A percentile compares a stretch with the other conserved stretches of the same genome.
These are phyloP conservation scores for Chalciporus sphaerocephalus DNA, from an alignment of 768 basidiomycete species.

Conservation along the genomic window DNA sequence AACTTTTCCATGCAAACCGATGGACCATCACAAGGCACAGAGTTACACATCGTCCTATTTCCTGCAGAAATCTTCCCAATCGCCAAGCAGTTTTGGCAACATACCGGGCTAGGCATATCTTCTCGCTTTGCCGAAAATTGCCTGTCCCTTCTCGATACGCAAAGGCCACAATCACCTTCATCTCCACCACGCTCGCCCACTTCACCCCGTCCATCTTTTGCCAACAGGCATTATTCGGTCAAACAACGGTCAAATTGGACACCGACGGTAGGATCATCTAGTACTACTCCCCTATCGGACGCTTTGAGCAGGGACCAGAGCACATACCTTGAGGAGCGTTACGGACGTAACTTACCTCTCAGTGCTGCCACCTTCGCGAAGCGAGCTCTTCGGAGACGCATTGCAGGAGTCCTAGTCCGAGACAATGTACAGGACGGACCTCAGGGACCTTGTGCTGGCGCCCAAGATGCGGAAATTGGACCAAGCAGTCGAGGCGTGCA, in stretches of 20 bases:
- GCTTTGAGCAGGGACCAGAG: slow-evolving; percentile 57
- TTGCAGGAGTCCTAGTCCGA: slow-evolving; percentile 77
- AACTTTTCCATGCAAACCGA: slow-evolving; percentile 14
- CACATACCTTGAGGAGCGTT: slow-evolving; percentile 88
- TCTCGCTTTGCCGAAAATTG: slow-evolving; percentile 84
- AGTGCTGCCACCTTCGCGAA: slow-evolving; percentile 77
- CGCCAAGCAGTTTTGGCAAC: slow-evolving; percentile 96
- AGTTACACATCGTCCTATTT: slow-evolving; percentile 83
- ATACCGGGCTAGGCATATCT: slow-evolving; percentile 85
- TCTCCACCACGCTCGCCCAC: slow-evolving; percentile 24
- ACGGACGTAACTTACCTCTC: slow-evolving; percentile 83
- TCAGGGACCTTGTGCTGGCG: slow-evolving; percentile 40
- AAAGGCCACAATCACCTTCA: slow-evolving; percentile 20
- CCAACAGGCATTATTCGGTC: slow-evolving; percentile 56
- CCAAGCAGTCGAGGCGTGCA: slow-evolving; percentile 66
- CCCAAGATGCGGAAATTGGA: slow-evolving; percentile 45
- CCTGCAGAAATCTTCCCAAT: slow-evolving; percentile 52
- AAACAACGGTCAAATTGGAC: slow-evolving; percentile 13
- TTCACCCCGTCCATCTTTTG: slow-evolving; percentile 35
- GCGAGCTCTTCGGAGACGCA: slow-evolving; percentile 77
- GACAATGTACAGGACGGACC: slow-evolving; percentile 42
- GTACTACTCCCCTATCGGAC: slow-evolving; percentile 32
- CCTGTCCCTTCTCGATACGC: slow-evolving; percentile 55
- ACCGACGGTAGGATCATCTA: slow-evolving; percentile 9
- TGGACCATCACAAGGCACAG: slow-evolving; percentile 37